Percentiles rank a stretch among this genome's conserved stretches.
Conservation (phyloP, 139 green algal species). For the Chlorella sorokiniana region DNA sequence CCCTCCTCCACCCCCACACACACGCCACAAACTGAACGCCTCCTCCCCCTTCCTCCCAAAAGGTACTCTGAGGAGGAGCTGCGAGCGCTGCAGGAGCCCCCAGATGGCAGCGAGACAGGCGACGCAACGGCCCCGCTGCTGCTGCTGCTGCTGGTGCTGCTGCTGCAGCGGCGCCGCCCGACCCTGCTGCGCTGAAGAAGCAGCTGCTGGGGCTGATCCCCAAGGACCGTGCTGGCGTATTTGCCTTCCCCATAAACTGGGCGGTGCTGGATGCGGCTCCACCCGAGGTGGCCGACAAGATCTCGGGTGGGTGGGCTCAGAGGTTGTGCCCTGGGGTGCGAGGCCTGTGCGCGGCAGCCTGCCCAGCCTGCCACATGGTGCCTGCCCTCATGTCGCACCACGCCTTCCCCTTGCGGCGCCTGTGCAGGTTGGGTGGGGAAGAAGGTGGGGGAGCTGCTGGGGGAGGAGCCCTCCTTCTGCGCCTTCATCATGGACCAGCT, state of each 20-base stretch:
- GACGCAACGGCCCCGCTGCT: not conserved
- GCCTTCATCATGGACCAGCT: constrained; percentile 72
- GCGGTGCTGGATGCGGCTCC: constrained; percentile 60
- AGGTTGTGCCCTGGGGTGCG: too few relatives aligned
- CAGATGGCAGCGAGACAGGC: constrained; percentile 1
- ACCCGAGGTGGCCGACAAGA: constrained; percentile 45
- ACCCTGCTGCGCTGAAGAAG: constrained; percentile 37
- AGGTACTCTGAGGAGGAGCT: constrained; percentile 84
- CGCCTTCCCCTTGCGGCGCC: not conserved
- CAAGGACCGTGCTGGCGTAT: constrained; percentile 73
- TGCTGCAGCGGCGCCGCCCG: not conserved
- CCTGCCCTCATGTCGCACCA: not conserved
- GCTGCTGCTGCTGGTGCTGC: not conserved
- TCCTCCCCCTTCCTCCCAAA: constrained; percentile 36
- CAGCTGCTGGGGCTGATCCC: constrained; percentile 81
- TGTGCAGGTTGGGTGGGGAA: constrained; percentile 72
- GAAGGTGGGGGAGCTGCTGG: constrained; percentile 79
- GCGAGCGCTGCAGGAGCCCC: constrained; percentile 21
- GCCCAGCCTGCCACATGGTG: not conserved
- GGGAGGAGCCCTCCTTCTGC: constrained; percentile 60
- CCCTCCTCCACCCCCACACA: too few relatives aligned
- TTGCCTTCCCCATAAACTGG: constrained; percentile 80
- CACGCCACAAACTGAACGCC: constrained; percentile 30
- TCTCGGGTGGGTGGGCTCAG: constrained; percentile 20
- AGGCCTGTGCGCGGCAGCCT: not conserved